Evolutionary conservation across 345 rosid genomes (phyloP).

Genomic region (Excoecaria agallocha): DNA sequence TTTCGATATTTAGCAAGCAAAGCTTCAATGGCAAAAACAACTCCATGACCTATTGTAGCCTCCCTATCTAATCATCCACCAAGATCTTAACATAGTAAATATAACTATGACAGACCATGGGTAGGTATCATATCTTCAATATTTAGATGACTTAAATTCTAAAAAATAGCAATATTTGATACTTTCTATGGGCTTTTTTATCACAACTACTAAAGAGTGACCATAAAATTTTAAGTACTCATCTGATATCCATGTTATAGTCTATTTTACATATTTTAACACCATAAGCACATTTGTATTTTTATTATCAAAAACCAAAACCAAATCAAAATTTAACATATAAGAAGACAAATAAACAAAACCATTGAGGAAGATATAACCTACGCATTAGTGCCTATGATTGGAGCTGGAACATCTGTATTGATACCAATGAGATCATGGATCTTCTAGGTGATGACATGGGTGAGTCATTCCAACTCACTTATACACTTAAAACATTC

Average conservation of each 20-base stretch:
- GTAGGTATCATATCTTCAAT: no score
- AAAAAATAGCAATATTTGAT: background rate
- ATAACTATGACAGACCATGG: background rate
- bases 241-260: constrained; percentile 97
- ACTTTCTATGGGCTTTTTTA: constrained; percentile 85
- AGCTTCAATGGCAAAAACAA: constrained; percentile 85
- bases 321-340: background rate
- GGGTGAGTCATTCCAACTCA: constrained; percentile 85
- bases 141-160: no score
- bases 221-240: constrained; percentile 97
- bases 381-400: constrained; percentile 94
- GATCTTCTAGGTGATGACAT: constrained; percentile 96
- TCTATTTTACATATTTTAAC: constrained; percentile 35
- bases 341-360: no score
- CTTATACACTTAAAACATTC: constrained; percentile 56
- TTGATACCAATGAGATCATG: constrained; percentile 90
- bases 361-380: constrained; percentile 21
- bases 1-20: constrained; percentile 82
- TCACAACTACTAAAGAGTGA: constrained; percentile 90
- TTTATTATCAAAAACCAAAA: background rate
- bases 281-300: background rate
- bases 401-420: constrained; percentile 94
- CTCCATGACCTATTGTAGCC: constrained; percentile 98
- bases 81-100: constrained; percentile 61
- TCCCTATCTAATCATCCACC: constrained; percentile 98